Conservation (phyloP, 164 flowering plant genomes). For the Santalum album region DNA sequence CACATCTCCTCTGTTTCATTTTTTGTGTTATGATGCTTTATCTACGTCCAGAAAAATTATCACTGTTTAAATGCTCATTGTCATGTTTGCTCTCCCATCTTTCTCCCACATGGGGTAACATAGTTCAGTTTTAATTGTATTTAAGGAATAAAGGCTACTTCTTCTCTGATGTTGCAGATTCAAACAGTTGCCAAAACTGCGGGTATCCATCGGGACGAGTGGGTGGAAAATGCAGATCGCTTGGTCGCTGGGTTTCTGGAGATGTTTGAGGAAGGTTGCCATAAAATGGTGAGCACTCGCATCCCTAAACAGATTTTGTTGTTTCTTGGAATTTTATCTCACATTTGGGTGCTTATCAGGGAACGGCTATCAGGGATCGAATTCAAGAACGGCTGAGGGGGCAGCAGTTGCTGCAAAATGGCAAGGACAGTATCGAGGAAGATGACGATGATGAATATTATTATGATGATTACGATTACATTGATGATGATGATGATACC, state of each 20-base stretch:
- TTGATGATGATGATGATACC: slow-evolving; percentile 11
- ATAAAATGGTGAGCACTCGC: slow-evolving; percentile 56
- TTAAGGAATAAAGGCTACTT: too few species aligned
- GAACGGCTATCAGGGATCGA: slow-evolving; percentile 54
- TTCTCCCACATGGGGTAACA: too few species aligned
- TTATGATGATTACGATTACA: slow-evolving; percentile 20
- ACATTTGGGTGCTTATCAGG: slow-evolving; percentile 29
- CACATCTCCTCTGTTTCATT: too few species aligned
- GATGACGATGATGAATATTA: slow-evolving; percentile 15
- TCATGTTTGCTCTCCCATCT: too few species aligned
- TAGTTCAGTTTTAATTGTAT: too few species aligned
- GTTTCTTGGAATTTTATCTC: neutral
- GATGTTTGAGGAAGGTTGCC: slow-evolving; percentile 88
- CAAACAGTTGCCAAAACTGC: slow-evolving; percentile 71
- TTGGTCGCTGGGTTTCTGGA: slow-evolving; percentile 78
- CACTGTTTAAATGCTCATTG: too few species aligned
- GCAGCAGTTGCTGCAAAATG: slow-evolving; percentile 14
- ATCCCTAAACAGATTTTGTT: too few species aligned
- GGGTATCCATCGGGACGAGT: slow-evolving; percentile 47
- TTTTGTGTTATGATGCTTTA: too few species aligned
- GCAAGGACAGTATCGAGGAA: neutral
- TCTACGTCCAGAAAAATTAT: too few species aligned
- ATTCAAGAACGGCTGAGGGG: slow-evolving; percentile 44
- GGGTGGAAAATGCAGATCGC: slow-evolving; percentile 82
- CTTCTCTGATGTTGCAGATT: slow-evolving; percentile 30